Evolutionary conservation across 2,329 filamentous ascomycete species (phyloP).

Genomic region (Cryphonectria carpinicola): DNA sequence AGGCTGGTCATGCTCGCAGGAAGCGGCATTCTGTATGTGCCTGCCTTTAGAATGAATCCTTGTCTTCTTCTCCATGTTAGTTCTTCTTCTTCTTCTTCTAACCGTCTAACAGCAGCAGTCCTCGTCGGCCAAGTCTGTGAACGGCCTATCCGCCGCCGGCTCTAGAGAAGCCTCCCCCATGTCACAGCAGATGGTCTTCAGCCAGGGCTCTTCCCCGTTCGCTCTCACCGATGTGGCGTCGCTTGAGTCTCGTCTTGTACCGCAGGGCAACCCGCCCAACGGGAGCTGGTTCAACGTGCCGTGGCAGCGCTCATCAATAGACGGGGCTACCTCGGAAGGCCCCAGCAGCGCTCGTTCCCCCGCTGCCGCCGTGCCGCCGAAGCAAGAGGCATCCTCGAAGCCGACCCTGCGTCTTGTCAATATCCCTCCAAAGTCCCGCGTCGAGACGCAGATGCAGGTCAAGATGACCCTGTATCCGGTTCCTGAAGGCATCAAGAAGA

Average conservation of each 20-base stretch:
- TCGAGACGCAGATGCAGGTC: constrained; percentile 95
- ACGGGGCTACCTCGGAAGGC: background rate
- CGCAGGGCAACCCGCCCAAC: constrained; percentile 29
- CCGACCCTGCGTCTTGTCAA: constrained; percentile 56
- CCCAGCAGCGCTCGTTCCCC: constrained; percentile 23
- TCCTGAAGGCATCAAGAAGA: constrained; percentile 73
- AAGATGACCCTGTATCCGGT: constrained; percentile 77
- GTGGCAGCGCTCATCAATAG: constrained; percentile 40
- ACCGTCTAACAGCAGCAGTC: constrained; percentile 48
- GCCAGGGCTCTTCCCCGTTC: constrained; percentile 58
- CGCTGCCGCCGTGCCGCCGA: background rate
- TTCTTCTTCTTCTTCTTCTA: constrained; percentile 32
- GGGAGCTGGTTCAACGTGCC: constrained; percentile 30
- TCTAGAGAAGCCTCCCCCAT: constrained; percentile 61
- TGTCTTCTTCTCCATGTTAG: background rate
- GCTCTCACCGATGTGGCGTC: constrained; percentile 48
- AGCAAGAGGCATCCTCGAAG: constrained; percentile 30
- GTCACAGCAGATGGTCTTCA: constrained; percentile 51
- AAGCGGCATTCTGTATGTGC: constrained; percentile 49
- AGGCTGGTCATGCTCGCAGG: constrained; percentile 35
- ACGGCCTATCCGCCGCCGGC: constrained; percentile 48
- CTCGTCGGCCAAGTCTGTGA: constrained; percentile 55
- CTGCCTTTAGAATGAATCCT: background rate
- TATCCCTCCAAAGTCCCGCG: constrained; percentile 80
- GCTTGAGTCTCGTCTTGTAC: constrained; percentile 40